phyloP scores from a whole-genome alignment of 345 rosid genomes.

The Raphanus sativus region DNA sequence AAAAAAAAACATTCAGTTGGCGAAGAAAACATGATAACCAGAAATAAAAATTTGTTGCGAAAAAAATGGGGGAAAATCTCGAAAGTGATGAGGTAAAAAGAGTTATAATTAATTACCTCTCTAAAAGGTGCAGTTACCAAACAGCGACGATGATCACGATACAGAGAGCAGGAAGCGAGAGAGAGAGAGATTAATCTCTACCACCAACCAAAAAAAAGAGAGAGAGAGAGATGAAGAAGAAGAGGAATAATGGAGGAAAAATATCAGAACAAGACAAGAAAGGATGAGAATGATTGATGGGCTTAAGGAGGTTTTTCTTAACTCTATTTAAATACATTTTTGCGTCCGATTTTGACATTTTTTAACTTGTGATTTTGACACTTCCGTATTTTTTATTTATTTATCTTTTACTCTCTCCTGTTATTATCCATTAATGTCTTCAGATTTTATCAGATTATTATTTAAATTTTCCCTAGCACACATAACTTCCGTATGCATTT shows the following conservation, averaged over 20 bases:
- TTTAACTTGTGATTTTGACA: slow-evolving; percentile 23
- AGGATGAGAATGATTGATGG: slow-evolving; percentile 40
- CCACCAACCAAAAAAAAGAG: slow-evolving; percentile 13
- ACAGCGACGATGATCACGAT: slow-evolving; percentile 43
- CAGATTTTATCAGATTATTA: slow-evolving; percentile 6
- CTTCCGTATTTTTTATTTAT: not conserved
- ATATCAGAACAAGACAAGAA: slow-evolving; percentile 11
- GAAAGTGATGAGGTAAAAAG: slow-evolving; percentile 17
- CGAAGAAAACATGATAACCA: slow-evolving; percentile 16
- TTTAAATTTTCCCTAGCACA: not conserved
- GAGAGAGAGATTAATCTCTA: slow-evolving; percentile 21
- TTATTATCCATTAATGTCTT: slow-evolving; percentile 13
- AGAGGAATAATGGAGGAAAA: slow-evolving; percentile 16
- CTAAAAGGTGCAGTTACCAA: slow-evolving; percentile 38
- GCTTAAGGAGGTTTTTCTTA: slow-evolving; percentile 29
- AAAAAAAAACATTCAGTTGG: not conserved
- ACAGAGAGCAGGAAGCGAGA: slow-evolving; percentile 25
- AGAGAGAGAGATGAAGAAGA: not conserved
- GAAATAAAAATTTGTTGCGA: slow-evolving; percentile 1
- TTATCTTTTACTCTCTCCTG: slow-evolving; percentile 6
- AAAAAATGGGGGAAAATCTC: slow-evolving; percentile 10
- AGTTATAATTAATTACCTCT: slow-evolving; percentile 26
- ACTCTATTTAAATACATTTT: slow-evolving; percentile 42
- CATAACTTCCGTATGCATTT: not conserved
- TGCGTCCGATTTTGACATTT: slow-evolving; percentile 36